Percentiles rank a stretch among this genome's conserved stretches.
Conservation (phyloP, 805 yeast species). For the Yarrowia deformans region DNA sequence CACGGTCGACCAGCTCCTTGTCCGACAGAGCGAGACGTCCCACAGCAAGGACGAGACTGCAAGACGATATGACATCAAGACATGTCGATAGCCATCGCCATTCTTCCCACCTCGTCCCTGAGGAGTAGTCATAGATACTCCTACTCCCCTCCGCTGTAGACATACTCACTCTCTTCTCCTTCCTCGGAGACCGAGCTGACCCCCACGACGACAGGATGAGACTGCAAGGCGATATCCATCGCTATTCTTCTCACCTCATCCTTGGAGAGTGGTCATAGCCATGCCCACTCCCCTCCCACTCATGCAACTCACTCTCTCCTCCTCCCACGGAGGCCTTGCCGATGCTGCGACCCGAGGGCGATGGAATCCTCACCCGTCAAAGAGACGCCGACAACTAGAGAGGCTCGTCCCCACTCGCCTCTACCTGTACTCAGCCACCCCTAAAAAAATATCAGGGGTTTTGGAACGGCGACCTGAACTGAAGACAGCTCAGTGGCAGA, state of each 20-base stretch:
- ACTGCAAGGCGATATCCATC: background rate
- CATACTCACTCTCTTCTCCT: constrained; percentile 3
- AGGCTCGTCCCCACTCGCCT: constrained; percentile 11
- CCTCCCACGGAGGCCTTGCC: constrained; percentile 1
- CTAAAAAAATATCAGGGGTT: background rate
- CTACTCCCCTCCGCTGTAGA: constrained; percentile 1
- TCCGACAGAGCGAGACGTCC: background rate
- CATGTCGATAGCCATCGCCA: constrained; percentile 11
- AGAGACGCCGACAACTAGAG: constrained; percentile 9
- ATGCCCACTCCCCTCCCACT: background rate
- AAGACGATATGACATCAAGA: background rate
- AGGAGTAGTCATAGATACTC: background rate
- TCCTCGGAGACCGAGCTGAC: background rate
- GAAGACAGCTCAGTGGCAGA: background rate
- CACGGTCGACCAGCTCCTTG: background rate
- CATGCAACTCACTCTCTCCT: background rate
- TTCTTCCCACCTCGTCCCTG: background rate
- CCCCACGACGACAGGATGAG: background rate
- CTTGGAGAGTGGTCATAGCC: background rate
- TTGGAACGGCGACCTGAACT: background rate
- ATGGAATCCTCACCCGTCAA: background rate
- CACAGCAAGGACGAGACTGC: background rate
- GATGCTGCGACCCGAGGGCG: constrained; percentile 1
- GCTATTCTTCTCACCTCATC: background rate
- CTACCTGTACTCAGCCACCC: constrained; percentile 4